Evolutionary conservation across 2,329 filamentous ascomycete genomes (phyloP).

Genomic region (Ophiocordyceps polyrhachis-furcata): DNA sequence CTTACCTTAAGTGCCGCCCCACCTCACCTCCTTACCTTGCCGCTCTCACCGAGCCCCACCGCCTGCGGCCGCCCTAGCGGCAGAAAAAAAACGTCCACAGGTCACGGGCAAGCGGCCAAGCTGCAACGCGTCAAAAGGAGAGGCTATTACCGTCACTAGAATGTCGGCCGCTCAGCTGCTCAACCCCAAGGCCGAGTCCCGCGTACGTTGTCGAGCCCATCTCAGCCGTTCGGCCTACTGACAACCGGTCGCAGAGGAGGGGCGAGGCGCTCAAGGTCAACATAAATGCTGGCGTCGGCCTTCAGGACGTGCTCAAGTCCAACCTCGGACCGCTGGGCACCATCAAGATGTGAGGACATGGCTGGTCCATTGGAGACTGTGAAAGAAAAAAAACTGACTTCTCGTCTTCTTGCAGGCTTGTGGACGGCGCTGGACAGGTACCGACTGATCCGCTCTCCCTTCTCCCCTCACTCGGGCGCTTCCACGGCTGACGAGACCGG

Average conservation of each 20-base stretch:
- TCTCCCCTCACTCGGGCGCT: background rate
- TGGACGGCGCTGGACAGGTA: conserved; percentile 53
- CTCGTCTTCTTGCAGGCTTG: conserved; percentile 27
- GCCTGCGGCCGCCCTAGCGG: conserved; percentile 9
- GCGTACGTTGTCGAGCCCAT: conserved; percentile 39
- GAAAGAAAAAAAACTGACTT: conserved; percentile 10
- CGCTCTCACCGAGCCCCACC: conserved; percentile 9
- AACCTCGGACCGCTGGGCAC: conserved; percentile 89
- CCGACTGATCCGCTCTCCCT: conserved; percentile 6
- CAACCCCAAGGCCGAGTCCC: conserved; percentile 96
- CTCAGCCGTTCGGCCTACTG: background rate
- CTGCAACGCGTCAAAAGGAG: conserved; percentile 3
- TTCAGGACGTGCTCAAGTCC: conserved; percentile 86
- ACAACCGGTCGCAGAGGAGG: conserved; percentile 49
- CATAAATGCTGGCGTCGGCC: conserved; percentile 86
- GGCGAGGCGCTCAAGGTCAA: conserved; percentile 95
- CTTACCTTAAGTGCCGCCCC: background rate
- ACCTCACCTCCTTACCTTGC: background rate
- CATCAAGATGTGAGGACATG: conserved; percentile 64
- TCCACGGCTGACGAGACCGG: conserved; percentile 10
- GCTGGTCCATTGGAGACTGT: background rate
- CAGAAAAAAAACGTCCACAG: conserved; percentile 12
- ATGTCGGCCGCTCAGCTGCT: conserved; percentile 98
- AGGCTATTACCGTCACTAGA: conserved; percentile 7
- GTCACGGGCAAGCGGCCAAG: background rate